Base-by-base conservation (phyloP, 495 filamentous ascomycete genomes). In the Penicillium paradoxum region DNA sequence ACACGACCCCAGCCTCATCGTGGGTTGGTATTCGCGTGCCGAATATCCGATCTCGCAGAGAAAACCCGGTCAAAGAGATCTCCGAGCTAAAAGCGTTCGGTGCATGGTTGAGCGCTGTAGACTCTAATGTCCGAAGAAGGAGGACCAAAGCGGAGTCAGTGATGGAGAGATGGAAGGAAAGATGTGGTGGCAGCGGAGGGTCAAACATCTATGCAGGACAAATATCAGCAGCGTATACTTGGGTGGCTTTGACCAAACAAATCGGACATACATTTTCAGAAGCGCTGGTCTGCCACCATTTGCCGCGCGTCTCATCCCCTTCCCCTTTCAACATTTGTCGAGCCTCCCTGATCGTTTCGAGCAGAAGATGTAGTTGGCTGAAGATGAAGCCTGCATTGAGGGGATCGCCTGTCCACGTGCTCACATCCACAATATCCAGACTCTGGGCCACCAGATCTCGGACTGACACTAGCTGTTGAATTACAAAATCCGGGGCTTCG, bases 1-100 rank as follows among this genome's bases (percentile, higher is more conserved):
- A 97, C 0, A 87, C 73, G 19, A 82, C 76, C 36, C 89, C 85
- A 9, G 80, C 79, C 70, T 97, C 91, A 68, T 97, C 91, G 69
- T 97, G 89, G 53, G 81, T 84, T 18, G 79, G 83, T 17, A 76
- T 78, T 44, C 80, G 68, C 47, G 65, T 67, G 37, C 75, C 74
- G 36, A 74, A 77, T 6, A 87, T 61, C 7, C 79, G 71, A 25
- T 83, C 80, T 21, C 82, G 77, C 18, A 86, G 59, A 45, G 75
- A 79, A 50, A 85, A 79, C 24, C 81, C 81, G 3, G 79, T 75
- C 41, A 81, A 57, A 4, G 78, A 79, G 8, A 74, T 68, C 21
- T 80, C 63, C 59, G 77, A 32, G 63, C 85, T 54, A 75, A 85
- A 72, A 29, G 80, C 78, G 0, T 80, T 74, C 21, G 92, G 75